A percentile compares a stretch with the other conserved stretches of the same genome.
phyloP scores from a whole-genome alignment of 768 basidiomycete species.

The Pluteus cervinus region DNA sequence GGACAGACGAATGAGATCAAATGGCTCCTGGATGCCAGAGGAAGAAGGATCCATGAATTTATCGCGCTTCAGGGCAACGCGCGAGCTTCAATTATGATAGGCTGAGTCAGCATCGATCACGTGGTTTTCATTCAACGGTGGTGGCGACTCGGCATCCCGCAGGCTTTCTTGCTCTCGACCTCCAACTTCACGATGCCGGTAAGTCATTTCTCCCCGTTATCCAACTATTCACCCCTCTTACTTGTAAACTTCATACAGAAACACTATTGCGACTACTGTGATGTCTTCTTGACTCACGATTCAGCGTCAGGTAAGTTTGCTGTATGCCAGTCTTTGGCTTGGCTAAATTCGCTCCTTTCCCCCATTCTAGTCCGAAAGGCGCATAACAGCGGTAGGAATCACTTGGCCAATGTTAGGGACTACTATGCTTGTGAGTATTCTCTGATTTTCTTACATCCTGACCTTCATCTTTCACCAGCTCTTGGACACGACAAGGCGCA shows the following conservation, averaged over 20 bases:
- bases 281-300: conserved; percentile 92
- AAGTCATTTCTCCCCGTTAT: conserved; percentile 18
- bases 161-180: conserved; percentile 10
- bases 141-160: no score
- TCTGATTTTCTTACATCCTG: background rate
- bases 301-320: conserved; percentile 72
- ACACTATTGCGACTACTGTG: conserved; percentile 93
- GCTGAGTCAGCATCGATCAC: background rate
- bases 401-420: conserved; percentile 92
- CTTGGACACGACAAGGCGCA: conserved; percentile 97
- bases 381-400: conserved; percentile 96
- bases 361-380: conserved; percentile 90
- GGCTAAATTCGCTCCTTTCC: conserved; percentile 10
- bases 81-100: no score
- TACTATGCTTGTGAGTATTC: conserved; percentile 83
- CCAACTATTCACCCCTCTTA: conserved; percentile 4
- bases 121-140: no score
- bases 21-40: conserved; percentile 86
- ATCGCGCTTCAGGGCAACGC: no score
- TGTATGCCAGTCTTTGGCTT: background rate
- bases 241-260: conserved; percentile 47
- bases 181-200: conserved; percentile 56
- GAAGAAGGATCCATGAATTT: conserved; percentile 60
- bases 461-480: conserved; percentile 33
- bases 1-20: conserved; percentile 94